Evolutionary conservation across 2,329 filamentous ascomycete species (phyloP).

Genomic region (Diaporthe citri): DNA sequence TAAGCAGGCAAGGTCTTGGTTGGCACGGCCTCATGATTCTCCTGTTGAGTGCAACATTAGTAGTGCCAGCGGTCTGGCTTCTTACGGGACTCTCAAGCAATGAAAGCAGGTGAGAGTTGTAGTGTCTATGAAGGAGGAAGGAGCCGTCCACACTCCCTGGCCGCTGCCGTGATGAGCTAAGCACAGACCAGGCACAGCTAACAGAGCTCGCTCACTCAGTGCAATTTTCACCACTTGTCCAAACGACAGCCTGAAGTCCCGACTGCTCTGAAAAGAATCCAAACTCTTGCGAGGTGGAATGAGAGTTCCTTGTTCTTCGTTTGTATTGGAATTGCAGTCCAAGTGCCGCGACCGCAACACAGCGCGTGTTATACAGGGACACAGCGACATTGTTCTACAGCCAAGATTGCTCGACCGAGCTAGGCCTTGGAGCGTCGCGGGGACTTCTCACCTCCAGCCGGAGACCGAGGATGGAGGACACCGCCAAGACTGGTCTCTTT

Average conservation of each 20-base stretch:
- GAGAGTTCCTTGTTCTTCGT: neutral
- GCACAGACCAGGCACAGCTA: slow-evolving; percentile 15
- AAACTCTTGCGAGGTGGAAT: neutral
- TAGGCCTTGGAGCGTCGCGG: neutral
- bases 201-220: neutral
- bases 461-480: neutral
- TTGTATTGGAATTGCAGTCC: neutral
- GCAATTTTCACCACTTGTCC: neutral
- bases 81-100: neutral
- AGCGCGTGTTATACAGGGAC: neutral
- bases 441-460: neutral
- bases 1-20: neutral
- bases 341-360: neutral
- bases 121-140: neutral
- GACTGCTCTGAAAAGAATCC: neutral
- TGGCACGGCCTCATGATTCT: neutral
- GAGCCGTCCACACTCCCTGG: neutral
- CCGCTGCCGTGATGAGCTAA: slow-evolving; percentile 18
- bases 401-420: neutral
- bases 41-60: neutral
- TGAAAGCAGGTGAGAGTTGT: neutral
- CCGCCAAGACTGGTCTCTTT: slow-evolving; percentile 40
- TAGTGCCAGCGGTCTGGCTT: neutral
- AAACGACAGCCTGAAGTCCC: neutral
- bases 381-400: neutral